phyloP scores from a whole-genome alignment of 176 grass and related monocot genomes.

The Areca catechu region DNA sequence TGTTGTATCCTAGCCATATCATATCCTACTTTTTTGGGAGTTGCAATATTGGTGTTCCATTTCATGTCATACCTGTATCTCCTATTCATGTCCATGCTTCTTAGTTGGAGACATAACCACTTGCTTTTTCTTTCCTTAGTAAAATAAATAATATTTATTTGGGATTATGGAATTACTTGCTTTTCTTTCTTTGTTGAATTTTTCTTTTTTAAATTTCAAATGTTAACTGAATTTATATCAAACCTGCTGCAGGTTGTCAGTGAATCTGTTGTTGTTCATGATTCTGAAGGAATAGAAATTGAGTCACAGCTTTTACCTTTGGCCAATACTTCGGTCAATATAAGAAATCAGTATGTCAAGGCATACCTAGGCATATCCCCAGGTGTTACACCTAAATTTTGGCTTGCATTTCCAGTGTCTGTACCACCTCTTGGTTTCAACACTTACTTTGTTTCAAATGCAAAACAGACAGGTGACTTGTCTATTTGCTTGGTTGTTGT shows the following conservation, averaged over 20 bases:
- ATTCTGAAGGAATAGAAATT: slow-evolving; percentile 77
- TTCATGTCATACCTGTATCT: no score
- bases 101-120: no score
- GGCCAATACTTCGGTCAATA: slow-evolving; percentile 33
- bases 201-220: no score
- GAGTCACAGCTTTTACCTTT: slow-evolving; percentile 90
- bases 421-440: slow-evolving; percentile 73
- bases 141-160: no score
- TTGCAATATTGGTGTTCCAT: no score
- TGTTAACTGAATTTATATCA: no score
- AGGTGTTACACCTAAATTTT: slow-evolving; percentile 61
- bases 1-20: no score
- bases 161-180: no score
- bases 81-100: no score
- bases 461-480: slow-evolving; percentile 52
- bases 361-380: slow-evolving; percentile 47
- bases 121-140: no score
- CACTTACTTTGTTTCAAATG: slow-evolving; percentile 73
- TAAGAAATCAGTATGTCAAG: slow-evolving; percentile 62
- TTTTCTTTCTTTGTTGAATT: no score
- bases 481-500: background rate
- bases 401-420: slow-evolving; percentile 79
- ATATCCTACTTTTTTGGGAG: no score
- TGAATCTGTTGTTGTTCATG: slow-evolving; percentile 63
- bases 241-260: slow-evolving; percentile 43